These are phyloP conservation scores for Ustilaginoidea virens DNA, from an alignment of 2,329 filamentous ascomycete genomes.

Conservation along the genomic window DNA sequence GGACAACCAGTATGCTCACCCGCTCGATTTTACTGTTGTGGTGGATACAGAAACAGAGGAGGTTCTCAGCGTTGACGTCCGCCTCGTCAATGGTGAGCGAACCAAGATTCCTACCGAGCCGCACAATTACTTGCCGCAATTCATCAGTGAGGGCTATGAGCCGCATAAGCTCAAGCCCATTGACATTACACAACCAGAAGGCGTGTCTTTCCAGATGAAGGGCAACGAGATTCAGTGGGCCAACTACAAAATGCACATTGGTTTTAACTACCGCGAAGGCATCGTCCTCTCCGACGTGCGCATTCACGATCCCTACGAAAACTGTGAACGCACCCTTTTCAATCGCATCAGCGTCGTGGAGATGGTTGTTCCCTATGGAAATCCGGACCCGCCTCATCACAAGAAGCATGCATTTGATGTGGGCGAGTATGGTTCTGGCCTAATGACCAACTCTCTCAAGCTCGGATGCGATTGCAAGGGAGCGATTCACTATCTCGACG, in stretches of 20 bases:
- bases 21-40: conserved; percentile 32
- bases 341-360: conserved; percentile 54
- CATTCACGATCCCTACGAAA: conserved; percentile 36
- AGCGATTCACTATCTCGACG: conserved; percentile 29
- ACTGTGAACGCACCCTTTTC: conserved; percentile 39
- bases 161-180: conserved; percentile 21
- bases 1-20: conserved; percentile 48
- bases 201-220: conserved; percentile 29
- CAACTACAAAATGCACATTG: conserved; percentile 56
- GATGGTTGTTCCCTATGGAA: conserved; percentile 57
- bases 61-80: conserved; percentile 27
- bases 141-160: conserved; percentile 18
- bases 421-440: conserved; percentile 49
- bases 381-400: conserved; percentile 46
- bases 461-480: conserved; percentile 50
- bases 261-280: conserved; percentile 57
- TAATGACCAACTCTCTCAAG: conserved; percentile 49
- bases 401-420: conserved; percentile 57
- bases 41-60: conserved; percentile 31
- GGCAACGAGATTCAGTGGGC: conserved; percentile 39
- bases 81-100: conserved; percentile 28
- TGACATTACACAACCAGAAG: conserved; percentile 23
- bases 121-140: conserved; percentile 22
- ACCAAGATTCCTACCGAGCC: conserved; percentile 26
- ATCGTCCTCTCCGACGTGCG: conserved; percentile 53